A percentile compares a stretch with the other conserved stretches of the same genome.
phyloP scores from a whole-genome alignment of 495 filamentous ascomycete species.

The Arthonia radiata region DNA sequence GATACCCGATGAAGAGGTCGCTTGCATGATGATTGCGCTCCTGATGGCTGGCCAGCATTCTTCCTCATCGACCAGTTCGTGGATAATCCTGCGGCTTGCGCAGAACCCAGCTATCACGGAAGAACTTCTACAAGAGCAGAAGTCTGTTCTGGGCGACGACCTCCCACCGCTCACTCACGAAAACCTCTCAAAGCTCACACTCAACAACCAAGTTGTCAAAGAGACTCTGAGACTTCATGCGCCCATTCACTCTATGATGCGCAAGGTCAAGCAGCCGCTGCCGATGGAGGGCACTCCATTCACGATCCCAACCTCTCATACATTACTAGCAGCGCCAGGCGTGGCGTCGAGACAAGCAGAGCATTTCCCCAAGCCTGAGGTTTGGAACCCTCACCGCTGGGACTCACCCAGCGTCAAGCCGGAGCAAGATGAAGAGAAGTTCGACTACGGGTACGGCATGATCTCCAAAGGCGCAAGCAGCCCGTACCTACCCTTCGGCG shows the following conservation, averaged over 20 bases:
- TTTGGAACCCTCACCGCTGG: constrained; percentile 85
- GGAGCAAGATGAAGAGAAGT: constrained; percentile 44
- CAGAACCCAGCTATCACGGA: constrained; percentile 46
- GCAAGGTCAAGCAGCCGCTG: constrained; percentile 59
- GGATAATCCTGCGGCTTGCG: constrained; percentile 61
- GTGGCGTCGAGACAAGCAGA: constrained; percentile 40
- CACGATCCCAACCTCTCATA: constrained; percentile 49
- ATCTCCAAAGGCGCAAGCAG: constrained; percentile 66
- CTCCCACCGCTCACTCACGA: constrained; percentile 40
- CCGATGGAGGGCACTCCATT: constrained; percentile 54
- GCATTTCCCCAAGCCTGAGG: constrained; percentile 58
- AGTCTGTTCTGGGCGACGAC: constrained; percentile 31
- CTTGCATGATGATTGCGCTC: constrained; percentile 80
- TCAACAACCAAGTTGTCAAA: constrained; percentile 47
- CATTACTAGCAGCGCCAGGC: constrained; percentile 59
- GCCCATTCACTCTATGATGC: constrained; percentile 68
- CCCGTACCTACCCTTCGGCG: constrained; percentile 88
- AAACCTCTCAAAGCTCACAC: constrained; percentile 39
- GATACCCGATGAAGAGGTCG: constrained; percentile 57
- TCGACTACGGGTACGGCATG: constrained; percentile 87
- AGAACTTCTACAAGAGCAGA: constrained; percentile 52
- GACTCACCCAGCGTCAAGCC: constrained; percentile 21
- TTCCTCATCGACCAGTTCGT: constrained; percentile 48
- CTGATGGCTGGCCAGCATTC: constrained; percentile 82
- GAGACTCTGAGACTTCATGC: constrained; percentile 62